Conservation (phyloP, 768 basidiomycete genomes). For the Cystofilobasidium macerans region DNA sequence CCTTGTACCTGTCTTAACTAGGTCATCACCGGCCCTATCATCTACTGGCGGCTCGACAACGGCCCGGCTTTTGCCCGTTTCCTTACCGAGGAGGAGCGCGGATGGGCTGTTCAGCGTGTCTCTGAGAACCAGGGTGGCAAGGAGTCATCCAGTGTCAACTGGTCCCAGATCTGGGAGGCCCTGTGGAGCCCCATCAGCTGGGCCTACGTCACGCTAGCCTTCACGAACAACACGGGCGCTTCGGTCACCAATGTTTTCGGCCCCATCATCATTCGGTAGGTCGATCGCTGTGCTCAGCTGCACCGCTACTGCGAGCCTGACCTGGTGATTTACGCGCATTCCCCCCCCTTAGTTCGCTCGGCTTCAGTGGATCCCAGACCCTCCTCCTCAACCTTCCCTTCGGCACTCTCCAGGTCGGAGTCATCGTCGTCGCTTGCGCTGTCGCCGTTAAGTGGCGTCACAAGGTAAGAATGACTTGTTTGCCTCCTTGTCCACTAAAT, state of each 20-base stretch:
- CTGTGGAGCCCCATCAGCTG: constrained; percentile 23
- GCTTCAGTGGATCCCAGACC: constrained; percentile 42
- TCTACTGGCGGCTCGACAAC: constrained; percentile 29
- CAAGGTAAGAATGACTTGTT: constrained; percentile 3
- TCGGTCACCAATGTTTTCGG: constrained; percentile 31
- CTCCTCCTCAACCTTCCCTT: constrained; percentile 46
- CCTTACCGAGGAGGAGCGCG: constrained; percentile 30
- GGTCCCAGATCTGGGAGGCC: constrained; percentile 27
- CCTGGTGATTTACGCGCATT: no score
- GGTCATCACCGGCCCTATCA: no score
- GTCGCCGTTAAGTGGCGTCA: constrained; percentile 32
- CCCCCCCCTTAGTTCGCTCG: no score
- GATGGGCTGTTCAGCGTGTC: constrained; percentile 31
- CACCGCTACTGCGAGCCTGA: no score
- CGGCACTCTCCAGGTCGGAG: constrained; percentile 41
- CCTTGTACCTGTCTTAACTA: no score
- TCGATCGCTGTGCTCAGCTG: no score
- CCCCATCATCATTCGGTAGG: constrained; percentile 43
- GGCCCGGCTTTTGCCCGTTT: constrained; percentile 28
- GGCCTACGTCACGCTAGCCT: constrained; percentile 26
- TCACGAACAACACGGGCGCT: constrained; percentile 26
- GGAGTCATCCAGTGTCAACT: constrained; percentile 23
- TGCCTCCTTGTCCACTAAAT: no score
- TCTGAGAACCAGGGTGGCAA: constrained; percentile 28
- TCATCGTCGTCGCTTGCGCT: constrained; percentile 39